Percentiles rank a stretch among this genome's conserved stretches.
These are phyloP conservation scores for Rubia balearica DNA, from an alignment of 305 asterid genomes.

Conservation along the genomic window DNA sequence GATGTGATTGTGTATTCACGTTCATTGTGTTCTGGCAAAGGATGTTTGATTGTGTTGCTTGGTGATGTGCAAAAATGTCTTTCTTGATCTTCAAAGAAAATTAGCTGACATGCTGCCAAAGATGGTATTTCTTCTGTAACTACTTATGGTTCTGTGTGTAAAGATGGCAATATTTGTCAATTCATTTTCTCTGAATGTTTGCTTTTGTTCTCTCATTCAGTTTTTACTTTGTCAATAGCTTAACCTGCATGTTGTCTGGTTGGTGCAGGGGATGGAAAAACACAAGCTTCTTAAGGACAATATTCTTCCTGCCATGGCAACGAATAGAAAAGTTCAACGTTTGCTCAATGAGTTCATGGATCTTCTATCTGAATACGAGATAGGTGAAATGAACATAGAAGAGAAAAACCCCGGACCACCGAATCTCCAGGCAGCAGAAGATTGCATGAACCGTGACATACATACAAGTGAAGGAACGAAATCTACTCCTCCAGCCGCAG, in stretches of 20 bases:
- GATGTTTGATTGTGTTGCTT: not conserved
- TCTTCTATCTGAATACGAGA: constrained; percentile 61
- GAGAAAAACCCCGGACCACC: constrained; percentile 23
- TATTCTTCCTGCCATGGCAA: constrained; percentile 96
- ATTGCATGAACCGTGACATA: constrained; percentile 28
- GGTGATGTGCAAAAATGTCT: not conserved
- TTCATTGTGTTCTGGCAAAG: not conserved
- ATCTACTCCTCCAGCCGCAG: constrained; percentile 19
- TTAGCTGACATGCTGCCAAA: not conserved
- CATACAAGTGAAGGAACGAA: constrained; percentile 22
- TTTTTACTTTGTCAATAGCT: constrained; percentile 7
- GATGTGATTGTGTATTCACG: not conserved
- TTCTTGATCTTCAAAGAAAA: not conserved
- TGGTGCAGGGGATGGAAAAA: constrained; percentile 74
- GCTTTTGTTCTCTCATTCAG: not conserved
- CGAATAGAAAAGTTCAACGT: constrained; percentile 86
- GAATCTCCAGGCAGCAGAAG: constrained; percentile 19
- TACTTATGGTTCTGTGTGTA: not conserved
- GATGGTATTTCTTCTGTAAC: not conserved
- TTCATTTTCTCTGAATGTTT: not conserved
- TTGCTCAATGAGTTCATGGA: constrained; percentile 80
- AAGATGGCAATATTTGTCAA: not conserved
- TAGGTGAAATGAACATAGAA: constrained; percentile 26
- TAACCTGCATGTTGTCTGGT: constrained; percentile 6
- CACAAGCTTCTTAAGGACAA: constrained; percentile 90